Percentiles rank a stretch among this genome's conserved stretches.
Evolutionary conservation across 2,329 filamentous ascomycete species (phyloP).

Genomic region (Neoascochyta sp.): DNA sequence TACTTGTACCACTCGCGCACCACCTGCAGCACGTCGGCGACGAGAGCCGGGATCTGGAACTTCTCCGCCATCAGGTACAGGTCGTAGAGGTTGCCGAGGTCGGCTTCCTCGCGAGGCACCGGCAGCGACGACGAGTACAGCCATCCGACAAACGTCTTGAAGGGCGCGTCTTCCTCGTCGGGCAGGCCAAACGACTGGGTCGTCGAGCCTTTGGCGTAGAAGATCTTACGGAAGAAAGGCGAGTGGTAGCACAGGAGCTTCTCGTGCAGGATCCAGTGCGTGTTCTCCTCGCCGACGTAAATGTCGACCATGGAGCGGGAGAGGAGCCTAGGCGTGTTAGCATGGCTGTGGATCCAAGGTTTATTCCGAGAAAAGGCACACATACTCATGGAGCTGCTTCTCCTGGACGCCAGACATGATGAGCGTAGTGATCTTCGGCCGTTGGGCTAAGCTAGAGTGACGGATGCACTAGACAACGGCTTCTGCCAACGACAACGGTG

Average conservation of each 20-base stretch:
- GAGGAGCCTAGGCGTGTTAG: conserved; percentile 46
- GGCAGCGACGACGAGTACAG: conserved; percentile 51
- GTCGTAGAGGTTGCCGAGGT: conserved; percentile 50
- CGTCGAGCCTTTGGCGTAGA: conserved; percentile 41
- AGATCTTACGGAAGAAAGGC: conserved; percentile 52
- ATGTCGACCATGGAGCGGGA: conserved; percentile 54
- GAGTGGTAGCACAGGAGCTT: conserved; percentile 55
- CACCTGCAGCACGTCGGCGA: conserved; percentile 48
- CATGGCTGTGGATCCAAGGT: conserved; percentile 1
- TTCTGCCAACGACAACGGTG: conserved; percentile 10
- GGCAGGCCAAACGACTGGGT: conserved; percentile 48
- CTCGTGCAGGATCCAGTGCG: conserved; percentile 55
- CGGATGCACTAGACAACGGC: conserved; percentile 5
- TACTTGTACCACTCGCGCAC: conserved; percentile 52
- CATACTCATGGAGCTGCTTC: conserved; percentile 37
- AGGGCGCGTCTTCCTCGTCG: conserved; percentile 51
- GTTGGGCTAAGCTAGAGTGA: conserved; percentile 16
- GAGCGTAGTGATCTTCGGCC: conserved; percentile 9
- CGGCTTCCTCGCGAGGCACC: conserved; percentile 48
- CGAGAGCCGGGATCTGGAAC: conserved; percentile 48
- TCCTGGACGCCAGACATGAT: conserved; percentile 26
- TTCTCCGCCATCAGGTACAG: conserved; percentile 55
- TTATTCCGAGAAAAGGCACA: conserved; percentile 1
- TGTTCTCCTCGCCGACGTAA: conserved; percentile 53
- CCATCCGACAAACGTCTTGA: conserved; percentile 53